phyloP scores from a whole-genome alignment of 1,284 basidiomycete species.

The Nidula niveotomentosa region DNA sequence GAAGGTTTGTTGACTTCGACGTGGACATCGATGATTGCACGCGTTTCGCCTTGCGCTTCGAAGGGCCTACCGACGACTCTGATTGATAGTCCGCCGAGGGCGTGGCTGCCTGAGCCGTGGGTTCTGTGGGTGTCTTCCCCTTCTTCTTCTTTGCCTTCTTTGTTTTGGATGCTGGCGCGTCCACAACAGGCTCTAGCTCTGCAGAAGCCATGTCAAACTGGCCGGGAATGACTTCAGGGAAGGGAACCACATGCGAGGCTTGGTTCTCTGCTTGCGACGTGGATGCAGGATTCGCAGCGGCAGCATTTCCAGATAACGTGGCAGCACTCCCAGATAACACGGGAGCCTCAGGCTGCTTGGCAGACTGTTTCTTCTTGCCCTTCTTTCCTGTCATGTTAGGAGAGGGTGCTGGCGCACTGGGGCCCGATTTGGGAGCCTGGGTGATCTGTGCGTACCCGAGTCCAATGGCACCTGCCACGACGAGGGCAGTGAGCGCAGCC shows the following conservation, averaged over 20 bases:
- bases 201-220: constrained; percentile 30
- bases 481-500: constrained; percentile 33
- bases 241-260: constrained; percentile 26
- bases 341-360: constrained; percentile 27
- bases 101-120: constrained; percentile 7
- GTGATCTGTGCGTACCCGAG: constrained; percentile 35
- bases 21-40: background rate
- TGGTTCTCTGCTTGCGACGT: background rate
- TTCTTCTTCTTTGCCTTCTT: constrained; percentile 50
- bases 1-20: constrained; percentile 6
- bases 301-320: constrained; percentile 12
- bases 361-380: constrained; percentile 37
- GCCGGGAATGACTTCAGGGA: constrained; percentile 47
- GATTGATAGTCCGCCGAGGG: constrained; percentile 4
- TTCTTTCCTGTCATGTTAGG: constrained; percentile 20
- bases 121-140: constrained; percentile 14
- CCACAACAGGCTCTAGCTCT: constrained; percentile 4
- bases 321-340: constrained; percentile 3
- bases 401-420: constrained; percentile 1
- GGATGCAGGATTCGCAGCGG: constrained; percentile 14
- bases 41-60: constrained; percentile 4
- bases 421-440: constrained; percentile 9
- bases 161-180: constrained; percentile 18
- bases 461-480: constrained; percentile 42
- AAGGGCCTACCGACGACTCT: constrained; percentile 9